Conservation (phyloP, 371 early-diverging fungal species). For the Encephalitozoon romaleae region DNA sequence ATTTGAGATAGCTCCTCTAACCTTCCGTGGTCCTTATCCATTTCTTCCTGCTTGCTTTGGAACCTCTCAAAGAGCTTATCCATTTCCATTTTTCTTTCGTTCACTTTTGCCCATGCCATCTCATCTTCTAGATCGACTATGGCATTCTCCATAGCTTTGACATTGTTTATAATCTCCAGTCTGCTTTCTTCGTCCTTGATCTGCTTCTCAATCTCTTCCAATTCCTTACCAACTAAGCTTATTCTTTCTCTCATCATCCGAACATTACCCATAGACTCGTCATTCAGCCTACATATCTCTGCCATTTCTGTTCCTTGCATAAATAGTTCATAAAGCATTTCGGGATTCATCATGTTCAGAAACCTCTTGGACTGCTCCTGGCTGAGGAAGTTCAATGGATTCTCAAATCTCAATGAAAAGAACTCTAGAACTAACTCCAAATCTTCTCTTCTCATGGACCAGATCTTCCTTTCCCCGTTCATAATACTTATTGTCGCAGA, state of each 20-base stretch:
- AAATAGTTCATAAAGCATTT: slow-evolving; percentile 56
- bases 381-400: slow-evolving; percentile 60
- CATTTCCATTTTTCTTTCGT: slow-evolving; percentile 10
- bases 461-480: slow-evolving; percentile 16
- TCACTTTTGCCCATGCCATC: slow-evolving; percentile 39
- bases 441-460: slow-evolving; percentile 42
- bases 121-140: slow-evolving; percentile 44
- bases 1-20: not conserved
- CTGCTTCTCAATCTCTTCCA: slow-evolving; percentile 18
- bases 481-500: slow-evolving; percentile 24
- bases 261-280: slow-evolving; percentile 29
- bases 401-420: slow-evolving; percentile 51
- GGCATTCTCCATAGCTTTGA: slow-evolving; percentile 13
- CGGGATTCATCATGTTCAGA: slow-evolving; percentile 43
- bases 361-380: slow-evolving; percentile 61
- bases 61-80: not conserved
- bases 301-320: slow-evolving; percentile 59
- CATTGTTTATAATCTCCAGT: slow-evolving; percentile 1
- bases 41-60: not conserved
- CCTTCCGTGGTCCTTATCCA: not conserved
- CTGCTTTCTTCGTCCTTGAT: slow-evolving; percentile 14
- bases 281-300: slow-evolving; percentile 43
- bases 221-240: not conserved
- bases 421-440: slow-evolving; percentile 49
- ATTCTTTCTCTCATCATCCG: slow-evolving; percentile 30